Evolutionary conservation across 176 grass and related monocot species (phyloP).

Genomic region (Oryza glumipatula): DNA sequence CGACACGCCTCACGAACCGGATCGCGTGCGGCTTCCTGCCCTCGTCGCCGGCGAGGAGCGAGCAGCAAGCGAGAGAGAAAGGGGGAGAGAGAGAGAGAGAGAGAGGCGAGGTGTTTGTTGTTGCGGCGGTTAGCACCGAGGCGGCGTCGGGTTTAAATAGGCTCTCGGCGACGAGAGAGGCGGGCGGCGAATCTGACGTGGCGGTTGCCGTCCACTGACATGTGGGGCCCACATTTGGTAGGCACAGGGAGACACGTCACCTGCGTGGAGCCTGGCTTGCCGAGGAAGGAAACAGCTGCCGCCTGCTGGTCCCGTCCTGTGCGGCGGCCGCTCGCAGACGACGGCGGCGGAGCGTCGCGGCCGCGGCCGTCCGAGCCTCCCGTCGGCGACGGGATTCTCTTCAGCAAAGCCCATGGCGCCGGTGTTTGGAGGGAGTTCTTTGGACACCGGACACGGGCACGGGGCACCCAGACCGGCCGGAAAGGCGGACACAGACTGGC

Average conservation of each 20-base stretch:
- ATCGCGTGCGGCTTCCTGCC: background rate
- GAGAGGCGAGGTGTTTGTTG: constrained; percentile 19
- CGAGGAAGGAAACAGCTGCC: background rate
- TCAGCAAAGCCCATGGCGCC: background rate
- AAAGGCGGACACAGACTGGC: no score
- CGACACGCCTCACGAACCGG: constrained; percentile 2
- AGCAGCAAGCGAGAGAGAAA: background rate
- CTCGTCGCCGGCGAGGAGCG: background rate
- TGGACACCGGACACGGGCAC: background rate
- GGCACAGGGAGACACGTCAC: background rate
- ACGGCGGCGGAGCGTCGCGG: background rate
- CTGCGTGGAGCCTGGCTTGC: background rate
- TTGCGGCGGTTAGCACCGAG: constrained; percentile 31
- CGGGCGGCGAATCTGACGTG: constrained; percentile 15
- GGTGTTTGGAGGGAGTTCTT: background rate
- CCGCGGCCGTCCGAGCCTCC: background rate
- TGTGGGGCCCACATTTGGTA: background rate
- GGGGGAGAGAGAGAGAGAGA: background rate
- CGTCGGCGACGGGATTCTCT: background rate
- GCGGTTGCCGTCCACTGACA: background rate
- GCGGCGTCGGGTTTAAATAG: constrained; percentile 30
- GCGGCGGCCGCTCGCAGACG: no score
- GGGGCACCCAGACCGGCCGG: no score
- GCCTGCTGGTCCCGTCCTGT: no score
- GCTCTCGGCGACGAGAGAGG: background rate